Evolutionary conservation across 352 stramenopile species (phyloP), one percentile per base, ranked within the genome.

Genomic region (Peronospora belbahrii): DNA sequence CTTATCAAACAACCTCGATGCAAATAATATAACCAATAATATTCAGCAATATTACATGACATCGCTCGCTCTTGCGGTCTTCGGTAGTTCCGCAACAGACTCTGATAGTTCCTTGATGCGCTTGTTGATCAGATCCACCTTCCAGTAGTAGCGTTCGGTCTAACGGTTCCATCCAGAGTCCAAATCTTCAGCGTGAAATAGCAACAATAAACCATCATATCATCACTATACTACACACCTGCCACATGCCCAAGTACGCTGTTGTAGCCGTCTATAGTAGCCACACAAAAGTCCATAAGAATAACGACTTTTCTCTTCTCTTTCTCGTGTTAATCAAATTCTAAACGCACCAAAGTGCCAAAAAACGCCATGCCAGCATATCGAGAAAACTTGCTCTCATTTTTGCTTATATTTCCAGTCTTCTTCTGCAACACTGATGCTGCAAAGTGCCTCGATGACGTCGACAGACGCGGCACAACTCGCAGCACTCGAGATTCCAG

Each of bases 131-230:
- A 95, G 35, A 25, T 84, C 60, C n/a, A 88, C 63, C 52, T 95
- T 95, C 85, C 85, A 95, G 49, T 72, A 86, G 68, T 95, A 95
- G 0, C 85, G 74, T 50, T 91, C 62, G 13, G 66, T 88, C 82
- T 94, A 41, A 37, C 65, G 4, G 34, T 32, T 30, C 25, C 20
- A 38, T 17, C 15, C 35, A 58, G 24, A 42, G 30, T 42, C 18
- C 15, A 42, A 31, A 14, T n/a, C 17, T 2, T 53, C 19, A 34
- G 8, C 37, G 32, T 52, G 38, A 35, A 13, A 37, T 28, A 20
- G 10, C n/a, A 25, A n/a, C n/a, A 35, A 3, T 2, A 15, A 35
- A 0, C 10, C 22, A 33, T 18, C 18, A 23, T 13, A 25, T 3
- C 15, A 45, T 13, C 25, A 37, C 1, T 19, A 36, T 30, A 41